Base-by-base conservation (phyloP, 2,329 filamentous ascomycete species). In the Anthostomella pinea region DNA sequence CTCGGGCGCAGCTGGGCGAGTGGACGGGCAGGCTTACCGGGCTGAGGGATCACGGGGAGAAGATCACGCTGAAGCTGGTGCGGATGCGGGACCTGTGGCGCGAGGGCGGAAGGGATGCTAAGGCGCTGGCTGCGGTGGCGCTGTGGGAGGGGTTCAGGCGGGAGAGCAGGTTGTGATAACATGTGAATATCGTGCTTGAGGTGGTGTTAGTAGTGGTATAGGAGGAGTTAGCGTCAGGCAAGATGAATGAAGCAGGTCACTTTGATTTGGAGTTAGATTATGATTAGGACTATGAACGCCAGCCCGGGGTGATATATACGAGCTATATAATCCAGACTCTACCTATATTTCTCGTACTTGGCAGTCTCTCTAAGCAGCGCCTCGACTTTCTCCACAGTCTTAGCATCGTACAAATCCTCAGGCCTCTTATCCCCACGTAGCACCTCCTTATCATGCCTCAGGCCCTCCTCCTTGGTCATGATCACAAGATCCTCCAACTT, bases 381-480 rank as follows among this genome's bases (percentile, higher is more conserved):
- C 56, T 84, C 77, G 2, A 96, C 85, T 39, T 73, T 69, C 38
- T 77, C 70, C 32, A 95, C 66, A 0, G 83, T 80, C 19, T 78
- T 76, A 11, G 63, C 56, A 52, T 83, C 80, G 57, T 96, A 98
- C 17, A 96, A 45, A 1, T 91, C 83, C 47, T 86, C 83, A 0
- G 79, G 69, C 7, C 58, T 64, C 64, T 82, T 85, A 1, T 73
- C 75, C 0, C 78, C 85, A 52, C 78, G 82, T 28, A 97, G 68
- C 1, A 97, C 73, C 55, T 87, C 72, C 59, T 81, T 85, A 58
- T 94, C 87, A 62, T 98, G 93, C 40, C 77, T 73, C 11, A 73
- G 41, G 24, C 45, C 46, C 34, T 61, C 58, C 32, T 61, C 58
- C 43, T 61, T 61, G 8, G 58, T 61, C 57, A 61, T 60, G 40